A percentile compares a stretch with the other conserved stretches of the same genome.
Conservation (phyloP, 1,139 yeast species). For the Geotrichum fermentans region DNA sequence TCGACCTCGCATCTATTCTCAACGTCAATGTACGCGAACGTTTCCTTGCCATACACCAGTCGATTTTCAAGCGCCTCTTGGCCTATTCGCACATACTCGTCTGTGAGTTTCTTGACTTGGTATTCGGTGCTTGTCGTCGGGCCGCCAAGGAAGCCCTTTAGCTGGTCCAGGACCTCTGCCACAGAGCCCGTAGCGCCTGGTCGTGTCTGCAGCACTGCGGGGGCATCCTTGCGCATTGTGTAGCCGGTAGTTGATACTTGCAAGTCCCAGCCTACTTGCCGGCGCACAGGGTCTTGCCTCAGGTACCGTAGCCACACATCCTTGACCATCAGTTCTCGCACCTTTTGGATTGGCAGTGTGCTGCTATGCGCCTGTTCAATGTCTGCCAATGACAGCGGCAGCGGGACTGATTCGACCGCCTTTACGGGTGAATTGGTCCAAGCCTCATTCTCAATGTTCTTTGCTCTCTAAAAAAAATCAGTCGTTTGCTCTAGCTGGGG, state of each 20-base stretch:
- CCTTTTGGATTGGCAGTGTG: background rate
- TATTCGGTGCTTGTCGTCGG: background rate
- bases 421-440: too few species aligned
- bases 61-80: background rate
- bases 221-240: background rate
- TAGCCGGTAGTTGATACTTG: background rate
- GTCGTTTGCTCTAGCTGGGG: too few species aligned
- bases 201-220: background rate
- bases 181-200: background rate
- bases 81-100: background rate
- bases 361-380: background rate
- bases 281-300: background rate
- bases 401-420: too few species aligned
- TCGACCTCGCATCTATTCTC: background rate
- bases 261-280: constrained; percentile 2
- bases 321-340: background rate
- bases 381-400: background rate
- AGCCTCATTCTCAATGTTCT: background rate
- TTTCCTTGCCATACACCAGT: background rate
- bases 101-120: background rate
- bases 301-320: constrained; percentile 10
- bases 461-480: background rate
- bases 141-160: background rate
- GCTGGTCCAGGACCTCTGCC: background rate
- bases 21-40: constrained; percentile 6